A percentile compares a stretch with the other conserved stretches of the same genome.
These are phyloP conservation scores for Aphanomyces cochlioides DNA, from an alignment of 352 stramenopile species.

Conservation along the genomic window DNA sequence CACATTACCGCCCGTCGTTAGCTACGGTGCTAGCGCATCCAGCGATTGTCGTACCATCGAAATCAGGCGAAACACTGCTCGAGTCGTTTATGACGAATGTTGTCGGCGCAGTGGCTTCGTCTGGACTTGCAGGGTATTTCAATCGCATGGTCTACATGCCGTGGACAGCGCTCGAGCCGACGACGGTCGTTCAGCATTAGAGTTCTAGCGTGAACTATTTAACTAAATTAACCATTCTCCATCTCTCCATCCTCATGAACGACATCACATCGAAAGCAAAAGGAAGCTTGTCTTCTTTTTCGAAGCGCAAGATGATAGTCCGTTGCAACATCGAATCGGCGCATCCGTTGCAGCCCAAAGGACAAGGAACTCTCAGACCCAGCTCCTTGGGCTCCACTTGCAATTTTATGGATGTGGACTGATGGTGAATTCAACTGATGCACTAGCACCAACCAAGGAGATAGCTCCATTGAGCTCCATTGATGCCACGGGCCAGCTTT, in stretches of 20 bases:
- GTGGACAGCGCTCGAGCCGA: not conserved
- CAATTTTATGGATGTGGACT: too few species aligned
- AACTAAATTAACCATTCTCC: not conserved
- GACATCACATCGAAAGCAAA: not conserved
- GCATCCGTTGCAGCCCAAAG: too few species aligned
- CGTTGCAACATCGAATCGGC: not conserved
- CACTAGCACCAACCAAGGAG: not conserved
- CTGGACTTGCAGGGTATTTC: not conserved
- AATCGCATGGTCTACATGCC: not conserved
- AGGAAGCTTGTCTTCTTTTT: not conserved
- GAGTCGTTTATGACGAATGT: not conserved
- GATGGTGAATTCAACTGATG: not conserved
- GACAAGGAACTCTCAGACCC: not conserved
- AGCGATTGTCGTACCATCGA: not conserved
- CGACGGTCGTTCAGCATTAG: not conserved
- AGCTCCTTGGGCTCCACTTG: too few species aligned
- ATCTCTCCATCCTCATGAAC: not conserved
- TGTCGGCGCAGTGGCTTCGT: not conserved
- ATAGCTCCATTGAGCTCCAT: not conserved
- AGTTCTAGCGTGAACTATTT: not conserved
- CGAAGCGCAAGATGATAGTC: not conserved
- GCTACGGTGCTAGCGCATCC: not conserved
- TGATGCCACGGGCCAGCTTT: not conserved
- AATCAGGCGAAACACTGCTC: not conserved
- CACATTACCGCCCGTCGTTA: not conserved